These are phyloP conservation scores for Exophiala viscosa DNA, from an alignment of 2,329 filamentous ascomycete species.

Conservation along the genomic window DNA sequence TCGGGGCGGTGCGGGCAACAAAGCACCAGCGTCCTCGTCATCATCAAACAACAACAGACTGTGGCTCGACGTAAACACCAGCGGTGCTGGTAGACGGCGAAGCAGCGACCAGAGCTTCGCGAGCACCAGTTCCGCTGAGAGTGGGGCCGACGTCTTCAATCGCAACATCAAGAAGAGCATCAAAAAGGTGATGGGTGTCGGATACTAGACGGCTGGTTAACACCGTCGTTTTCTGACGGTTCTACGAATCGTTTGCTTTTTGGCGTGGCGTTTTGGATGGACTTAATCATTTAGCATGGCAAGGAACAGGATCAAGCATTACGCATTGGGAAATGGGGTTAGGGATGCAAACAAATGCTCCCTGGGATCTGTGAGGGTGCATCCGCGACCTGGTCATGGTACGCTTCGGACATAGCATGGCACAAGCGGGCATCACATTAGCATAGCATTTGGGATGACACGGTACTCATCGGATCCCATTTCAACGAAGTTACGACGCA, in stretches of 20 bases:
- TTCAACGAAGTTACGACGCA: no score
- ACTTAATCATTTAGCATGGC: background rate
- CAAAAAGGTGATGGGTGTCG: constrained; percentile 26
- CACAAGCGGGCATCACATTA: background rate
- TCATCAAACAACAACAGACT: background rate
- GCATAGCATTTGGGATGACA: no score
- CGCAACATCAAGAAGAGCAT: constrained; percentile 26
- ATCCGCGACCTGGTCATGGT: no score
- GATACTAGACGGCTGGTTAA: constrained; percentile 8
- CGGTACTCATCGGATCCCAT: no score
- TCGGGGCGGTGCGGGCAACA: constrained; percentile 59
- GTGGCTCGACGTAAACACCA: background rate
- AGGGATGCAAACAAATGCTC: no score
- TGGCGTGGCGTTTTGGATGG: constrained; percentile 14
- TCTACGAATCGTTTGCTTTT: background rate
- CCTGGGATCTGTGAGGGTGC: no score
- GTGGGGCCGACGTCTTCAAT: constrained; percentile 26
- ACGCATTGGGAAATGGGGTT: background rate
- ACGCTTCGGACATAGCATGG: background rate
- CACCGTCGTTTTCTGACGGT: background rate
- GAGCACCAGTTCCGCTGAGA: constrained; percentile 13
- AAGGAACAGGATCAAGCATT: background rate
- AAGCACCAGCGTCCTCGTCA: background rate
- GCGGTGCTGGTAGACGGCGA: constrained; percentile 1
- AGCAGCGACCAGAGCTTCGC: constrained; percentile 13